Percentiles rank a stretch among this genome's conserved stretches.
Evolutionary conservation across 2,329 filamentous ascomycete species (phyloP).

Genomic region (Juglanconis juglandina): DNA sequence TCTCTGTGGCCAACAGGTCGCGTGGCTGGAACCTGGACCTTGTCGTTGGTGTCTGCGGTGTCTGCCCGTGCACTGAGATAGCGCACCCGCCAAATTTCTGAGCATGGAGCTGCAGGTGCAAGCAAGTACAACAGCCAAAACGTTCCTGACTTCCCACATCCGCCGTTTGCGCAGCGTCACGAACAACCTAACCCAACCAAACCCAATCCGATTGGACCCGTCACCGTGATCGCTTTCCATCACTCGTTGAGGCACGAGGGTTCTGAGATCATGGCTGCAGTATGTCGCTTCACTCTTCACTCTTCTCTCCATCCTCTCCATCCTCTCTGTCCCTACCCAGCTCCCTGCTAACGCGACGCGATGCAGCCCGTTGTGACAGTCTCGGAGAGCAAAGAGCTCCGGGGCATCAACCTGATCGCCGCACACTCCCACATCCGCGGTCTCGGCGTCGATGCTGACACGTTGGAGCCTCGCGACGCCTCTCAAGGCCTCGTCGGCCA

Average conservation of each 20-base stretch:
- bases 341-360: constrained; percentile 4
- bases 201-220: no score
- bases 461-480: constrained; percentile 76
- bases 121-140: no score
- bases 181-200: no score
- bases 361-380: constrained; percentile 67
- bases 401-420: constrained; percentile 94
- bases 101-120: not conserved
- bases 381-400: constrained; percentile 92
- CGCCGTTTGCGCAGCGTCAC: no score
- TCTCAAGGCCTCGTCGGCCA: constrained; percentile 96
- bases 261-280: constrained; percentile 15
- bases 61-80: no score
- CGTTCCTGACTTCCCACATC: no score
- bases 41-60: no score
- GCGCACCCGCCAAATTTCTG: no score
- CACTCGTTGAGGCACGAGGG: not conserved
- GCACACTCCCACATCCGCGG: constrained; percentile 98
- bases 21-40: no score
- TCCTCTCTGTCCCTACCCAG: not conserved
- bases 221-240: not conserved
- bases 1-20: no score
- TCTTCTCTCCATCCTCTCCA: not conserved
- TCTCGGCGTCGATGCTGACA: constrained; percentile 87
- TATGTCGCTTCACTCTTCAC: constrained; percentile 13